Percentiles rank a stretch among this genome's conserved stretches.
Conservation (phyloP, 1,139 yeast species). For the Geotrichum citri-aurantii region DNA sequence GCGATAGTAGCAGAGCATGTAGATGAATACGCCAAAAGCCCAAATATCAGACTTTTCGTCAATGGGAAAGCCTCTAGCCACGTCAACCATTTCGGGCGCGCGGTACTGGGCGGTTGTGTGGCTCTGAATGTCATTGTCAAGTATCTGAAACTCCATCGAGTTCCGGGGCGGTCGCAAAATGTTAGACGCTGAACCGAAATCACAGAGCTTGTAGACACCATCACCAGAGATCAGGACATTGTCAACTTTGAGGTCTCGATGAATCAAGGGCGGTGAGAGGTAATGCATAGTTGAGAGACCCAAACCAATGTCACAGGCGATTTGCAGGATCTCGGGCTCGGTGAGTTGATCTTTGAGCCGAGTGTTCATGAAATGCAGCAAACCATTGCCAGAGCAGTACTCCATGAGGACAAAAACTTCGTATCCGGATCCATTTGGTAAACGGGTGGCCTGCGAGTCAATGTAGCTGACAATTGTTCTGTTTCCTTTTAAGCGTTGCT, state of each 20-base stretch:
- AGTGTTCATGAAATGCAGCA: conserved; percentile 93
- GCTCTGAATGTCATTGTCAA: conserved; percentile 78
- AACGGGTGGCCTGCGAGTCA: conserved; percentile 91
- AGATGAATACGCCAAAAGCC: conserved; percentile 91
- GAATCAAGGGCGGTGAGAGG: conserved; percentile 72
- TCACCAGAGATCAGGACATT: conserved; percentile 76
- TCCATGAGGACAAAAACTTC: conserved; percentile 94
- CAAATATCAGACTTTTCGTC: conserved; percentile 94
- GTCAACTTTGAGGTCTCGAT: conserved; percentile 92
- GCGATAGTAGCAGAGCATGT: conserved; percentile 86
- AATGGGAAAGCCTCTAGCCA: conserved; percentile 75
- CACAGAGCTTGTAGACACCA: conserved; percentile 77
- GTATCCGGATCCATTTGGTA: conserved; percentile 47
- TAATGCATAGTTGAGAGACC: conserved; percentile 91
- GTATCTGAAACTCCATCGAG: conserved; percentile 56
- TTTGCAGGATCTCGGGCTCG: conserved; percentile 74
- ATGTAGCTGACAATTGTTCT: conserved; percentile 79
- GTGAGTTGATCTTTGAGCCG: conserved; percentile 72
- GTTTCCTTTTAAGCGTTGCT: conserved; percentile 67
- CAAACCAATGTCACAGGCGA: conserved; percentile 73
- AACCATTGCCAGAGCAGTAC: conserved; percentile 72
- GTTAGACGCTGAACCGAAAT: conserved; percentile 87
- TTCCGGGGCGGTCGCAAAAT: conserved; percentile 60
- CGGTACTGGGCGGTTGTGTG: conserved; percentile 98
- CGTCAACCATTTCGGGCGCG: conserved; percentile 94